A percentile compares a stretch with the other conserved stretches of the same genome.
Conservation (phyloP, 2,329 filamentous ascomycete genomes). For the Monilinia fructicola region DNA sequence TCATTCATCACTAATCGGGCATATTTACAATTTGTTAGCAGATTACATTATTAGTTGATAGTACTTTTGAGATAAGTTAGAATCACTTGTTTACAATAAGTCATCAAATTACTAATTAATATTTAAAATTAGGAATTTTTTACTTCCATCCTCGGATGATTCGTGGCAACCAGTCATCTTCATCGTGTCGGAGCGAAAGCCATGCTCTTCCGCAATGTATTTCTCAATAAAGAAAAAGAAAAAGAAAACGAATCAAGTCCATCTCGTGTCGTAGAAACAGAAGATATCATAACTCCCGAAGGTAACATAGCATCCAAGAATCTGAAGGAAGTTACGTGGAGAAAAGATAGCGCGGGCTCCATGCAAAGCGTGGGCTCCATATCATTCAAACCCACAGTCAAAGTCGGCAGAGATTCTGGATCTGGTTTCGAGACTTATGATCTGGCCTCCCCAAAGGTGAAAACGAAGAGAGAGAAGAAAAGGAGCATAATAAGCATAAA, state of each 20-base stretch:
- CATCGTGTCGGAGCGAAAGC: background rate
- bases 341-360: background rate
- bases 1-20: background rate
- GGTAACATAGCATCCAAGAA: background rate
- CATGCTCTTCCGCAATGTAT: background rate
- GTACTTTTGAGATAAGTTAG: background rate
- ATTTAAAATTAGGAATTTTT: background rate
- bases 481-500: background rate
- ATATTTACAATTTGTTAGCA: background rate
- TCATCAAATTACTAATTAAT: background rate
- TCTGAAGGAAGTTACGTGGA: too few species aligned
- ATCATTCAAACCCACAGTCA: background rate
- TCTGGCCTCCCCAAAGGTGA: background rate
- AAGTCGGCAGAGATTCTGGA: background rate
- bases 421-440: background rate
- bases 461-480: background rate
- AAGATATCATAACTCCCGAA: background rate
- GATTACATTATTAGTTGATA: background rate
- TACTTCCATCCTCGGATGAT: background rate
- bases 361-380: too few species aligned
- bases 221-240: background rate
- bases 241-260: background rate
- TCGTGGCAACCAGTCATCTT: background rate
- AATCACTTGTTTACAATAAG: background rate
- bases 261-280: background rate